phyloP scores from a whole-genome alignment of 371 early-diverging fungal genomes.

The Mucor lusitanicus region DNA sequence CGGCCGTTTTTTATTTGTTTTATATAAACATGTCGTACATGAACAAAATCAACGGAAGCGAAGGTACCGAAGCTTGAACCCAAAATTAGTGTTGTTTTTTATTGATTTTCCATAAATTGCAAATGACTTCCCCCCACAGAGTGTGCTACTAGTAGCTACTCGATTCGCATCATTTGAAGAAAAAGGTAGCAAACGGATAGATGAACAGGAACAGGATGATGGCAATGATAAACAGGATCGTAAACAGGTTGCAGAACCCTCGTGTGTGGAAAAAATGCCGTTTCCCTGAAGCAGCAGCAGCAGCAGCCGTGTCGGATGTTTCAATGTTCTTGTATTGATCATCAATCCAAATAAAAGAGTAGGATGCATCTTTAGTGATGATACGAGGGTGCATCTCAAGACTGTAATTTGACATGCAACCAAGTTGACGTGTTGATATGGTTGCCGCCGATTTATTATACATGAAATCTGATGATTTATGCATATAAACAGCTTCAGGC shows the following conservation, averaged over 20 bases:
- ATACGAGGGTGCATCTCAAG: constrained; percentile 19
- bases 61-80: constrained; percentile 4
- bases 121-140: background rate
- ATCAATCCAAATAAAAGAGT: constrained; percentile 26
- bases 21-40: constrained; percentile 4
- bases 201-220: constrained; percentile 20
- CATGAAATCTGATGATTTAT: constrained; percentile 7
- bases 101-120: constrained; percentile 5
- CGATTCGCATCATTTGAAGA: background rate
- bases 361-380: constrained; percentile 15
- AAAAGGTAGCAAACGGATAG: constrained; percentile 17
- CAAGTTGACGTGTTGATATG: constrained; percentile 12
- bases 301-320: background rate
- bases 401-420: constrained; percentile 12
- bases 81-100: constrained; percentile 9
- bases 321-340: constrained; percentile 18
- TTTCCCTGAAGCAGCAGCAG: background rate
- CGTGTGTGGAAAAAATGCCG: constrained; percentile 3
- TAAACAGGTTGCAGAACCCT: constrained; percentile 21
- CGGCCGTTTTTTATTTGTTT: constrained; percentile 8
- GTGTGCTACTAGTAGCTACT: background rate
- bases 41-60: constrained; percentile 3
- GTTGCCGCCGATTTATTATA: constrained; percentile 3
- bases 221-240: constrained; percentile 10
- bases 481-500: constrained; percentile 8